Percentiles rank a stretch among this genome's conserved stretches.
Conservation (phyloP, 148 eudicot genomes). For the Rhododendron kiyosumense region DNA sequence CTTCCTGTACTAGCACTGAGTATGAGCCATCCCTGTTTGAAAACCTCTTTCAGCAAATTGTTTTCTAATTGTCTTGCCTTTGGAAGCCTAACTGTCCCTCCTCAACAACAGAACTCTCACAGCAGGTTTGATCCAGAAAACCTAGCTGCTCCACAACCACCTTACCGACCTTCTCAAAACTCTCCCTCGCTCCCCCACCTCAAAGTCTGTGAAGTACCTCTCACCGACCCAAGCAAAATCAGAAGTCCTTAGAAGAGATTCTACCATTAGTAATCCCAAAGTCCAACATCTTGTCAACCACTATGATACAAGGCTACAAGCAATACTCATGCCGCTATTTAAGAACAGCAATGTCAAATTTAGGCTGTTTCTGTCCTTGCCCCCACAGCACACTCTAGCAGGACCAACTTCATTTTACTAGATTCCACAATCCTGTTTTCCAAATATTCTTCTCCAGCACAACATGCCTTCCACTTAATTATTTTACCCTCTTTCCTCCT, state of each 20-base stretch:
- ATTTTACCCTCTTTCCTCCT: background rate
- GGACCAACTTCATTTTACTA: background rate
- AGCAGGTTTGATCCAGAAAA: background rate
- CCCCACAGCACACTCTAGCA: background rate
- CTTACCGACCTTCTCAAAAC: background rate
- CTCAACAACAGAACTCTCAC: background rate
- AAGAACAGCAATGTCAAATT: background rate
- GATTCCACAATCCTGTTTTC: background rate
- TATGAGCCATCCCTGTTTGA: background rate
- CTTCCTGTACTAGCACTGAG: background rate
- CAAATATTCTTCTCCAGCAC: background rate
- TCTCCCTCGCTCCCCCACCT: constrained; percentile 1
- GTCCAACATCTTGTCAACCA: background rate
- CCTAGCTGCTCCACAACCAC: background rate
- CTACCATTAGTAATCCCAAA: background rate
- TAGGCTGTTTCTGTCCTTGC: background rate
- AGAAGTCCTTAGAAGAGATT: background rate
- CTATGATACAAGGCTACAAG: background rate
- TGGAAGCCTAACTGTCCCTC: background rate
- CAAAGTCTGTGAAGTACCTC: background rate
- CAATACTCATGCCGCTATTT: background rate
- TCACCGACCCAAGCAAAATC: background rate
- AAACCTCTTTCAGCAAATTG: background rate
- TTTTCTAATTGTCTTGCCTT: background rate
- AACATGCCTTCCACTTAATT: background rate